Conservation (phyloP, 768 basidiomycete genomes). For the Sporobolomyces roseus region DNA sequence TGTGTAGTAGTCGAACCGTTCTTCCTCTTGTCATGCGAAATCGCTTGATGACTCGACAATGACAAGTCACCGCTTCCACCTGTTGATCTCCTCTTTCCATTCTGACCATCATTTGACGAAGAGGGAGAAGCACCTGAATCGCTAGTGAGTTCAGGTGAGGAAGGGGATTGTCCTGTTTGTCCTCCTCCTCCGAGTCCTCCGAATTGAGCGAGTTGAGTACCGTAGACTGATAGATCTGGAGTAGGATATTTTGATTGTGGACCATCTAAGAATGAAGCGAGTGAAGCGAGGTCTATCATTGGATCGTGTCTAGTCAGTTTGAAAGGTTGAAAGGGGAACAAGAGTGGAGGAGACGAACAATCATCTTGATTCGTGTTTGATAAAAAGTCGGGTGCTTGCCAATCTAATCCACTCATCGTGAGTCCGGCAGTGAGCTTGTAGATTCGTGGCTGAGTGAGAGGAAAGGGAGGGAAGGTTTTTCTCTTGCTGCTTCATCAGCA, state of each 20-base stretch:
- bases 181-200: background rate
- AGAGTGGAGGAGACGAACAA: background rate
- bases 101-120: constrained; percentile 2
- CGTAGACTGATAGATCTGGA: constrained; percentile 6
- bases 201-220: background rate
- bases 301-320: background rate
- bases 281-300: constrained; percentile 18
- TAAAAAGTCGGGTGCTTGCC: constrained; percentile 10
- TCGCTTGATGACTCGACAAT: background rate
- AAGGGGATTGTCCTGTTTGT: too few relatives aligned
- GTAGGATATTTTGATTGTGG: background rate
- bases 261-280: constrained; percentile 18
- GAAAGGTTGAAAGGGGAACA: background rate
- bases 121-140: constrained; percentile 15
- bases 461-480: background rate
- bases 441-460: background rate
- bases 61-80: background rate
- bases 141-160: constrained; percentile 19
- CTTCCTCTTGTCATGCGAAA: constrained; percentile 29
- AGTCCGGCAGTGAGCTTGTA: background rate
- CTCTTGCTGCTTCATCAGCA: too few relatives aligned
- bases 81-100: background rate
- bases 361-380: background rate
- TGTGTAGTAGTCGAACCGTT: background rate
- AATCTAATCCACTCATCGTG: constrained; percentile 7